A percentile compares a stretch with the other conserved stretches of the same genome.
phyloP scores from a whole-genome alignment of 495 filamentous ascomycete genomes.

The Sordaria brevicollis region DNA sequence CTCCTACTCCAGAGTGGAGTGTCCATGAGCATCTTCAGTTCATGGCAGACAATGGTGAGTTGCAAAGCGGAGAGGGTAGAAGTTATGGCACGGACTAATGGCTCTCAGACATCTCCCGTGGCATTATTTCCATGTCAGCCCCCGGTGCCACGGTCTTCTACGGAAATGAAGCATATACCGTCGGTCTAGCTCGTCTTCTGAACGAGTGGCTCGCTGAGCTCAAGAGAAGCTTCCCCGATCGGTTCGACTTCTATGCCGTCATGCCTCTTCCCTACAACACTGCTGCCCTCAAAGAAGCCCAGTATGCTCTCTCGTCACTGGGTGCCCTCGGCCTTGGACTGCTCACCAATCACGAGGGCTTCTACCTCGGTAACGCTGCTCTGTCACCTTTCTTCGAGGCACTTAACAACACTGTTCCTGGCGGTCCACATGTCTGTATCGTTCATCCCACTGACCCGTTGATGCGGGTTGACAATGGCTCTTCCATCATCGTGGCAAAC shows the following conservation, averaged over 20 bases:
- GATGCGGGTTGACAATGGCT: background rate
- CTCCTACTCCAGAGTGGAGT: background rate
- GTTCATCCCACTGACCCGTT: background rate
- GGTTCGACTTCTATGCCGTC: conserved; percentile 1
- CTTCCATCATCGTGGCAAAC: background rate
- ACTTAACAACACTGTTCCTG: background rate
- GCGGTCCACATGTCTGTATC: background rate
- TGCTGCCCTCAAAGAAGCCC: background rate
- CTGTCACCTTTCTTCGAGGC: conserved; percentile 1
- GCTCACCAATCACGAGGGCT: conserved; percentile 2
- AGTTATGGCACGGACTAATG: background rate
- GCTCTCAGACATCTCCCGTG: background rate
- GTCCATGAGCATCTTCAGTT: background rate
- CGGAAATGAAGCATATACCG: background rate
- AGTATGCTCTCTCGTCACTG: background rate
- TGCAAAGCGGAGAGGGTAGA: too few species aligned
- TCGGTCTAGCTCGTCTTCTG: background rate
- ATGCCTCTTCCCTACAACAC: conserved; percentile 1
- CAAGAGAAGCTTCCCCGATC: background rate
- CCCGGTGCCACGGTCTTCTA: background rate
- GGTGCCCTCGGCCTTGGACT: background rate
- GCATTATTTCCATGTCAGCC: conserved; percentile 1
- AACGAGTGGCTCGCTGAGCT: conserved; percentile 6
- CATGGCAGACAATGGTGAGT: background rate
- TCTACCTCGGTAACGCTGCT: conserved; percentile 1